Conservation (phyloP, 2,329 filamentous ascomycete species). For the Blastomyces silverae region DNA sequence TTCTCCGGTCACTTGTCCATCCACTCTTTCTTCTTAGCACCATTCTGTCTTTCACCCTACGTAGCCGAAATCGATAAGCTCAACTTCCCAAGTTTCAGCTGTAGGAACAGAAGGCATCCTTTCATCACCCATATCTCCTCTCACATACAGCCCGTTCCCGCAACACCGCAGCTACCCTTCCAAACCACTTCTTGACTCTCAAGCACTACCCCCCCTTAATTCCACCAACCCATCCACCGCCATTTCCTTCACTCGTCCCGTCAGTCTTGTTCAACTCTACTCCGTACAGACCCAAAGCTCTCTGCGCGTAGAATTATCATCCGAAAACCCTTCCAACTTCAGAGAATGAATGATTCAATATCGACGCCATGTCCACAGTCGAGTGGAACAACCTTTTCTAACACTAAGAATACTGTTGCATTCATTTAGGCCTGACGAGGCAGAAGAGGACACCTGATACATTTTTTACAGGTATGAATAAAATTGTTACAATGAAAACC, state of each 20-base stretch:
- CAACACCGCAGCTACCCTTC: not conserved
- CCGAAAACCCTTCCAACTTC: conserved; percentile 33
- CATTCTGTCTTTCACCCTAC: not conserved
- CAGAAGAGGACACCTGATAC: not conserved
- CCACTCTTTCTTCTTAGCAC: not conserved
- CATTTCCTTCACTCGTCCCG: not conserved
- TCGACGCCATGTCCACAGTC: conserved; percentile 28
- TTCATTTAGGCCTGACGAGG: not conserved
- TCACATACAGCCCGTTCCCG: not conserved
- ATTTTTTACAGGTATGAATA: not conserved
- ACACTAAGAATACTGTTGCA: conserved; percentile 8
- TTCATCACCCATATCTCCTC: not conserved
- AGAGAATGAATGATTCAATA: conserved; percentile 31
- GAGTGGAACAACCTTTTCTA: conserved; percentile 16
- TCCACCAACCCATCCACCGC: conserved; percentile 4
- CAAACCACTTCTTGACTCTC: not conserved
- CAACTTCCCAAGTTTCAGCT: not conserved
- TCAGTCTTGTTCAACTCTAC: conserved; percentile 15
- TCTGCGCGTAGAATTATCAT: conserved; percentile 33
- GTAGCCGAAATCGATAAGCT: not conserved
- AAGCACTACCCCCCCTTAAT: not conserved
- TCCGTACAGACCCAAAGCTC: conserved; percentile 17
- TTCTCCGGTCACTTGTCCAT: not conserved
- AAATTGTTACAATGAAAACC: not conserved
- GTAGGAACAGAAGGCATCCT: not conserved